Evolutionary conservation across 202 grass and related monocot species (phyloP), one percentile per base, ranked within the genome.

Genomic region (Setaria italica): DNA sequence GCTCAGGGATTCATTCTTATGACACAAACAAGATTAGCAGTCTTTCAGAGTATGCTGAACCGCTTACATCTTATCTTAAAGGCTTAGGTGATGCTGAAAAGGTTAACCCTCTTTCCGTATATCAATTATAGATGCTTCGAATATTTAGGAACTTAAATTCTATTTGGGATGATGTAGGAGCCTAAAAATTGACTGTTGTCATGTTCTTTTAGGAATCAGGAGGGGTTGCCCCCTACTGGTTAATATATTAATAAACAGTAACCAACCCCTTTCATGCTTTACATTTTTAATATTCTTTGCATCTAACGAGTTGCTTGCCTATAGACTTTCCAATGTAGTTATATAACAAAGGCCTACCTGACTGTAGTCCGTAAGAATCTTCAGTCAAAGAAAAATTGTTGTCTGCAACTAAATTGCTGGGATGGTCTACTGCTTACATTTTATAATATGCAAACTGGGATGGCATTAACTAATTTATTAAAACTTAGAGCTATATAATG

Each of bases 1-100:
- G 97, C 64, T 96, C 94, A 19, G 94, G 94, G 82, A 90, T 99
- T 90, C 83, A 96, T 85, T 94, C 90, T 33, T 93, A 66, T 77
- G 92, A 99, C 82, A 89, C 91, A 25, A 99, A 94, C 74, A 90
- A 91, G 82, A 89, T 99, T 65, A 79, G 77, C 72, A 94, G 93
- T 87, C 86, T 99, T 71, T 71, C 87, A 67, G 88, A 96, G 80
- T 96, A 99, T 87, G 83, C 76, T 73, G 87, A 91, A 67, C 97
- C 97, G 7, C 92, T 99, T 70, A 90, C 85, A 49, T 86, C 70
- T 85, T 92, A 94, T 79, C 94, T 99, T 60, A 80, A 94, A 85
- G 78, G 76, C 58, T 89, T 99, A 63, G 80, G 87, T 20, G 91
- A 86, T 16, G 14, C 76, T 14, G 92, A 97, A 86, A 99, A 96